A percentile compares a stretch with the other conserved stretches of the same genome.
These are phyloP conservation scores for Fusarium dimerum DNA, from an alignment of 2,329 filamentous ascomycete genomes.

Conservation along the genomic window DNA sequence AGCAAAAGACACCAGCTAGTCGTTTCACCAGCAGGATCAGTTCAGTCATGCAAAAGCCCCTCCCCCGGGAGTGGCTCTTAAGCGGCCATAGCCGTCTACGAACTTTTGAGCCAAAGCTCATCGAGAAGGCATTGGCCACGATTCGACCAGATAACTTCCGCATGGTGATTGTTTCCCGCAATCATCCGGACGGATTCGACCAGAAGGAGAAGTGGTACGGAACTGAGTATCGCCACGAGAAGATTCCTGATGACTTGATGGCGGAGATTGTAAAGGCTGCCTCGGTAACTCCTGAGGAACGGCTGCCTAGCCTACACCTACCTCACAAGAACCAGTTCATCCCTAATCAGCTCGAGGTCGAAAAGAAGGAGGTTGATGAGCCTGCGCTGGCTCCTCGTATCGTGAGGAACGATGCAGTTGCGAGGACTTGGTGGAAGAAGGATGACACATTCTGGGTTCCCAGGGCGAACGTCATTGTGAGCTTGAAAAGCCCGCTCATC, in stretches of 20 bases:
- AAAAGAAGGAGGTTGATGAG: constrained; percentile 85
- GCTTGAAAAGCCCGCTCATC: constrained; percentile 77
- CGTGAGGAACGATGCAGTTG: constrained; percentile 78
- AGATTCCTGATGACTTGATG: constrained; percentile 75
- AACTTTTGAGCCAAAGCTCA: constrained; percentile 77
- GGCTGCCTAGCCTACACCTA: constrained; percentile 74
- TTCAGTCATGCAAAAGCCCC: constrained; percentile 86
- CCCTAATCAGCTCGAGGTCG: constrained; percentile 87
- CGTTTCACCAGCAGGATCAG: constrained; percentile 85
- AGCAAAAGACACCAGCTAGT: constrained; percentile 87
- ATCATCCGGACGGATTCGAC: constrained; percentile 81
- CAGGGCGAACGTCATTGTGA: constrained; percentile 84
- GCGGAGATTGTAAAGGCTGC: constrained; percentile 67
- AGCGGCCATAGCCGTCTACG: constrained; percentile 77
- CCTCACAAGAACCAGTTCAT: constrained; percentile 96
- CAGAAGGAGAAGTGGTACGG: constrained; percentile 96
- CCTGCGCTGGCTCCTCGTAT: constrained; percentile 75
- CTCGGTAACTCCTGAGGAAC: constrained; percentile 54
- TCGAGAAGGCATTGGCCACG: constrained; percentile 71
- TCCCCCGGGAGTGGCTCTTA: constrained; percentile 84
- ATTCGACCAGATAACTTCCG: constrained; percentile 88
- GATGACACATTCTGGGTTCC: constrained; percentile 99
- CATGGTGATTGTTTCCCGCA: constrained; percentile 78
- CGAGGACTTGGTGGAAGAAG: constrained; percentile 95
- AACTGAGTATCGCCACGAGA: constrained; percentile 85